Evolutionary conservation across 257 asterid genomes (phyloP), one percentile per base, ranked within the genome.

Genomic region (Coffea eugenioides): DNA sequence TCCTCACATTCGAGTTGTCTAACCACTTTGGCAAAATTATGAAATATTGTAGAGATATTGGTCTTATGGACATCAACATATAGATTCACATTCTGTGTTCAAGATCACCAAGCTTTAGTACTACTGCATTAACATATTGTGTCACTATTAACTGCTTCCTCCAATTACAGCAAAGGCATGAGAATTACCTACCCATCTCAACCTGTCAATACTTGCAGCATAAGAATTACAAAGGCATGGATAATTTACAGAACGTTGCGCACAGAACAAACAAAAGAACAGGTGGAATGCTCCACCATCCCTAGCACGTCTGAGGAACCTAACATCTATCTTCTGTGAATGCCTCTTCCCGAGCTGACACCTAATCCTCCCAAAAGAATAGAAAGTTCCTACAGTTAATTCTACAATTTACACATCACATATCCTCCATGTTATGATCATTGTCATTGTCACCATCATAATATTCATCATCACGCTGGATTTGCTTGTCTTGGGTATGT

Each of bases 381-480:
- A 6, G 12, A 76, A 76, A 6, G 1, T 25, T 45, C 71, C 62
- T 43, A 69, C 45, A 1, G 48, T 52, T 27, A 49, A 59, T 45
- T 57, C 34, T n/a, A 51, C 51, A 23, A 12, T 79, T 84, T 86
- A 93, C 9, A 82, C 75, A 83, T 92, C 98, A 86, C 90, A 90
- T 90, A 83, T 87, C 97, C 85, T 92, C 95, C 93, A 86, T 86
- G 67, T 64, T 82, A 36, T 86, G 93, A 82, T 96, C 99, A 18
- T 96, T 94, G 90, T 96, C 99, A 45, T 94, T 89, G 61, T 94
- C 99, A 21, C 96, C 98, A 0, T 91, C 98, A 71, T 96, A 96
- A 80, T 96, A 96, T 85, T 96, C 99, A 59, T 96, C 96, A 8
- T 94, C 99, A 3, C 97, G 98, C 83, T 90, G 98, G 80, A 96